Base-by-base conservation (phyloP, 768 basidiomycete genomes). In the Phlebiopsis gigantea region DNA sequence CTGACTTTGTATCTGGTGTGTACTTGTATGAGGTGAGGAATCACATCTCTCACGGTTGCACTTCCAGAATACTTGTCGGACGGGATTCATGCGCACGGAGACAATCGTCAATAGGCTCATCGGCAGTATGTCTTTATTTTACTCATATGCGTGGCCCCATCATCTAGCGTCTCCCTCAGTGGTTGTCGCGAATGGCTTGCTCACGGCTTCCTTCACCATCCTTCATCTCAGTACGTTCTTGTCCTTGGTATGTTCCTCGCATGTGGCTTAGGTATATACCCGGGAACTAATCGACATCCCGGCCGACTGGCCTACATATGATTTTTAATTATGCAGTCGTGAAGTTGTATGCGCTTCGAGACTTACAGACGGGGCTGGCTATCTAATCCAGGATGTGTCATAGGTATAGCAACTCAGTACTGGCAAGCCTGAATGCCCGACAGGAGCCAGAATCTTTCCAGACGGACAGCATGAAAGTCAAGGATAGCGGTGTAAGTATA, bases 31-130 rank as follows among this genome's bases (percentile, higher is more conserved):
- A n/a, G n/a, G n/a, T n/a, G n/a, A n/a, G n/a, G n/a, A n/a, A n/a
- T n/a, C n/a, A n/a, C n/a, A n/a, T n/a, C n/a, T n/a, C n/a, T n/a
- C n/a, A n/a, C n/a, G n/a, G n/a, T n/a, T n/a, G n/a, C n/a, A n/a
- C n/a, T 8, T 41, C 10, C 12, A 61, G 60, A 51, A 51, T 12
- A 25, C 24, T 12, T 48, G 55, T 17, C 54, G 51, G 46, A 59
- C 58, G 5, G 58, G 58, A 17, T 57, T 59, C 52, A 24, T 21
- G 12, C 34, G 46, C n/a, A 61, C 62, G 4, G 57, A 63, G 24
- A 46, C 52, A 30, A 19, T 52, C 9, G 14, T 65, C 8, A 52
- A 59, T 44, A 50, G 50, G 26, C 53, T 65, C 19, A 65, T 63
- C 17, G 44, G 62, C 39, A 22, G 63, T 63, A 41, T 21, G 61